phyloP scores from a whole-genome alignment of 805 yeast species.

The Candida golubevii region DNA sequence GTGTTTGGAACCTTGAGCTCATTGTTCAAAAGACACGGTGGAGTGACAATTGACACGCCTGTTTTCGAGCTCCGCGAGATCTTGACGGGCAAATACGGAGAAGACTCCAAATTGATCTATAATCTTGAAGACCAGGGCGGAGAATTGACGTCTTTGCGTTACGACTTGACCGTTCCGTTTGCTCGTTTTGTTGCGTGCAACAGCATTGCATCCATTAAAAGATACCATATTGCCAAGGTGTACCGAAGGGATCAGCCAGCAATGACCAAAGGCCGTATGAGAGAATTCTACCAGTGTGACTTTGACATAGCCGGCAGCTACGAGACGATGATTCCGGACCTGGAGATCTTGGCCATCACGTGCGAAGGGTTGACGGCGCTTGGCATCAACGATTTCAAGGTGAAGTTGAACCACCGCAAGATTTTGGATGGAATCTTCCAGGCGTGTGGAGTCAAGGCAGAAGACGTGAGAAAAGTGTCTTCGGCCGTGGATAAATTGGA shows the following conservation, averaged over 20 bases:
- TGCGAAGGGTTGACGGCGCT: constrained; percentile 81
- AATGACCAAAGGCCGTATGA: constrained; percentile 99
- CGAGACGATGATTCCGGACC: constrained; percentile 94
- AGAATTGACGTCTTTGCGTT: constrained; percentile 89
- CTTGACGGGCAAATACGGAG: constrained; percentile 96
- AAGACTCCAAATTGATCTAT: constrained; percentile 93
- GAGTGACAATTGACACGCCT: constrained; percentile 97
- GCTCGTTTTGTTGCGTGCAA: constrained; percentile 97
- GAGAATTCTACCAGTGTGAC: constrained; percentile 99
- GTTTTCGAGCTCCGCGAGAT: constrained; percentile 96
- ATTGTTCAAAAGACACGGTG: constrained; percentile 93
- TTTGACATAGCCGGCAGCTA: constrained; percentile 93
- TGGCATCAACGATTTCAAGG: constrained; percentile 84
- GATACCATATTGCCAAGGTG: constrained; percentile 97
- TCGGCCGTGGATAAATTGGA: constrained; percentile 97
- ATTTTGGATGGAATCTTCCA: constrained; percentile 93
- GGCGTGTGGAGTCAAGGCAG: constrained; percentile 90
- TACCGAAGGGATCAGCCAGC: constrained; percentile 99
- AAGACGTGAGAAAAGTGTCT: constrained; percentile 88
- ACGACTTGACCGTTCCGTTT: constrained; percentile 97
- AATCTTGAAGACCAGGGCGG: constrained; percentile 99
- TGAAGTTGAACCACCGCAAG: constrained; percentile 93
- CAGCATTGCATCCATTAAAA: constrained; percentile 80
- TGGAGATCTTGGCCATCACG: constrained; percentile 76
- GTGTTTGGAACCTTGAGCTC: constrained; percentile 68